A percentile compares a stretch with the other conserved stretches of the same genome.
Conservation (phyloP, 768 basidiomycete genomes). For the Auricularia sp. region DNA sequence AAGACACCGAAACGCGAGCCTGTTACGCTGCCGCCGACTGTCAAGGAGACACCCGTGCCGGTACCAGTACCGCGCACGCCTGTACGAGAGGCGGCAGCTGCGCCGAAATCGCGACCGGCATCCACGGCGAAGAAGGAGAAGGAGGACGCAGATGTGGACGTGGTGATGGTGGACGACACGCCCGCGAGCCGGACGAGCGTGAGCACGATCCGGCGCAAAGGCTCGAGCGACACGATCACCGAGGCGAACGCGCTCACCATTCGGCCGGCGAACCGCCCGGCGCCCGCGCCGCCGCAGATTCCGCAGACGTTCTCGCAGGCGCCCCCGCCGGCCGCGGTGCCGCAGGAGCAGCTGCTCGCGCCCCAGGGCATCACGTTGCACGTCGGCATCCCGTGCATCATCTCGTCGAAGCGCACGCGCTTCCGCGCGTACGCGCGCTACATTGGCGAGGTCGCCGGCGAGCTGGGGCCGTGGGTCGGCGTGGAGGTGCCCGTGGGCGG, state of each 20-base stretch:
- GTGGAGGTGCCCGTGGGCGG: constrained; percentile 74
- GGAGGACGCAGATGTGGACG: not conserved
- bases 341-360: constrained; percentile 1
- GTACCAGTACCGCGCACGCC: not conserved
- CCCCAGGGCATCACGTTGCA: constrained; percentile 58
- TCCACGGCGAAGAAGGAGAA: not conserved
- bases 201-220: constrained; percentile 21
- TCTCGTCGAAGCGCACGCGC: constrained; percentile 68
- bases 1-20: not conserved
- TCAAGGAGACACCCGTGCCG: not conserved
- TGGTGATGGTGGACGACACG: not conserved
- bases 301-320: not conserved
- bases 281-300: not conserved
- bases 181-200: constrained; percentile 8
- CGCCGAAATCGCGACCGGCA: not conserved
- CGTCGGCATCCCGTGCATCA: constrained; percentile 85
- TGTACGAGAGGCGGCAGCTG: not conserved
- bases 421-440: constrained; percentile 84
- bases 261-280: not conserved
- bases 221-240: constrained; percentile 26
- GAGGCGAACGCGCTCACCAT: constrained; percentile 8
- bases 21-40: constrained; percentile 2
- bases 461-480: constrained; percentile 79
- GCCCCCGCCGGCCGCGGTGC: constrained; percentile 3
- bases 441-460: constrained; percentile 78